Percentiles rank a stretch among this genome's conserved stretches.
Conservation (phyloP, 2,329 filamentous ascomycete species). For the Podosphaera fusca region DNA sequence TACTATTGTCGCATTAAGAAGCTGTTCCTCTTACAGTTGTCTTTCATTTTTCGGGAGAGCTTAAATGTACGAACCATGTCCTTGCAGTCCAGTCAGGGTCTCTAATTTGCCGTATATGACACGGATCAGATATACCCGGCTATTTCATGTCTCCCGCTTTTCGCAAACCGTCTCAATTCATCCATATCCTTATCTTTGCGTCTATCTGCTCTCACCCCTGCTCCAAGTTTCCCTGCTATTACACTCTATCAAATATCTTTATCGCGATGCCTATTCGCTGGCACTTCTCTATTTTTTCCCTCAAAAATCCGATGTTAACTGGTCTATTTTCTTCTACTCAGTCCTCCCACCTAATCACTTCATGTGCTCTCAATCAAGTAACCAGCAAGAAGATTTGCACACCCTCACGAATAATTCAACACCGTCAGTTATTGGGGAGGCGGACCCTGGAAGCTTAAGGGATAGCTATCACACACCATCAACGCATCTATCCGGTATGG, state of each 20-base stretch:
- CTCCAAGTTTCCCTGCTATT: neutral
- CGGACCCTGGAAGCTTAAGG: slow-evolving; percentile 17
- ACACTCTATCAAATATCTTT: neutral
- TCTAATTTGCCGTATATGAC: neutral
- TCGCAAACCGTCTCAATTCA: neutral
- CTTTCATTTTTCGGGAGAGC: neutral
- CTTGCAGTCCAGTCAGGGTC: too few relatives aligned
- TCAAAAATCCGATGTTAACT: slow-evolving; percentile 2
- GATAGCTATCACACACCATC: slow-evolving; percentile 13
- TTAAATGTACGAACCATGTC: neutral
- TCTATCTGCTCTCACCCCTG: neutral
- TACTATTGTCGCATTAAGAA: neutral
- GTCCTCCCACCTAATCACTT: slow-evolving; percentile 11
- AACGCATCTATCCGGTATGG: slow-evolving; percentile 15
- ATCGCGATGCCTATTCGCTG: neutral
- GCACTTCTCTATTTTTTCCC: neutral
- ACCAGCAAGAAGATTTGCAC: slow-evolving; percentile 15
- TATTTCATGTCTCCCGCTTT: neutral
- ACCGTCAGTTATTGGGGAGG: slow-evolving; percentile 15
- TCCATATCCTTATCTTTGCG: neutral
- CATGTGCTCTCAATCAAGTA: slow-evolving; percentile 18
- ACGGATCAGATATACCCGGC: neutral
- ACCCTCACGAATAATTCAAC: slow-evolving; percentile 14
- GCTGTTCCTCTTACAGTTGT: neutral
- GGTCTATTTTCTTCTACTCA: slow-evolving; percentile 3